These are phyloP conservation scores for Ceratocystis diversiconidia DNA, from an alignment of 2,329 filamentous ascomycete species.

Conservation along the genomic window DNA sequence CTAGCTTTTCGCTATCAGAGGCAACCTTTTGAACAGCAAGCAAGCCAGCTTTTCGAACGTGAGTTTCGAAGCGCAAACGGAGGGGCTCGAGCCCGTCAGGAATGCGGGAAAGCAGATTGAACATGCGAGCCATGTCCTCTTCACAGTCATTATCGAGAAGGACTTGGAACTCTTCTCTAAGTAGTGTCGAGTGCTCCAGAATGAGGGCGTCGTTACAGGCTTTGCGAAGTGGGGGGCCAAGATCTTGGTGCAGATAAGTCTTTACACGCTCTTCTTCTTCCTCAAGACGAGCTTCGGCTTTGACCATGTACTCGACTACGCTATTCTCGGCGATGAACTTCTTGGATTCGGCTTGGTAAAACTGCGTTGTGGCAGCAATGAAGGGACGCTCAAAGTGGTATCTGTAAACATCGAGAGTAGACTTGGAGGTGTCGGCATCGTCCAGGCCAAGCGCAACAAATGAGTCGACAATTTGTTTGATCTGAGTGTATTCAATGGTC, in stretches of 20 bases:
- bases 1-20: conserved; percentile 72
- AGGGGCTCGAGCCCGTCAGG: conserved; percentile 83
- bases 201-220: conserved; percentile 83
- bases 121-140: conserved; percentile 94
- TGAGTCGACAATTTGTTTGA: conserved; percentile 92
- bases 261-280: conserved; percentile 91
- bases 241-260: conserved; percentile 84
- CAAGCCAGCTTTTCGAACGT: conserved; percentile 80
- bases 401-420: conserved; percentile 88
- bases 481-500: conserved; percentile 92
- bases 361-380: conserved; percentile 65
- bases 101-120: conserved; percentile 76
- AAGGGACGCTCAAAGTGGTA: conserved; percentile 88
- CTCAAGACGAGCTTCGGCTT: conserved; percentile 74
- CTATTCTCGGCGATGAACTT: conserved; percentile 93
- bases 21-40: conserved; percentile 84
- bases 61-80: conserved; percentile 73
- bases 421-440: conserved; percentile 82
- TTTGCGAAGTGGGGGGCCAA: conserved; percentile 69
- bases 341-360: conserved; percentile 85
- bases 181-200: conserved; percentile 67
- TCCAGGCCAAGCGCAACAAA: conserved; percentile 92
- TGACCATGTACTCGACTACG: conserved; percentile 99
- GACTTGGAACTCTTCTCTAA: conserved; percentile 90
- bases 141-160: conserved; percentile 87